phyloP scores from a whole-genome alignment of 768 basidiomycete species.

The Cyathus striatus region DNA sequence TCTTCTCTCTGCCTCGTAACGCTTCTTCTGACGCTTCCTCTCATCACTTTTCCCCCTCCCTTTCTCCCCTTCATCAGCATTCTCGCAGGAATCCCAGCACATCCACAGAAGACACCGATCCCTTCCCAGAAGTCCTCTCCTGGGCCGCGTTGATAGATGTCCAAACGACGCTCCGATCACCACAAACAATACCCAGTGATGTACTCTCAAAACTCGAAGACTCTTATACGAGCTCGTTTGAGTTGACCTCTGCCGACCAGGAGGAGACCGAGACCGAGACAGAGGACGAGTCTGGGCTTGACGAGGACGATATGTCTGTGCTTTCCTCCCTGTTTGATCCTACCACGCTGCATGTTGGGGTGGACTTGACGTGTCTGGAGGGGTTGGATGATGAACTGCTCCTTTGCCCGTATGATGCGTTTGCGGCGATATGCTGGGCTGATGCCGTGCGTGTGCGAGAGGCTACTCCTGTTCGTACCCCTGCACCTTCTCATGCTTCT shows the following conservation, averaged over 20 bases:
- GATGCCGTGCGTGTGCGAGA: constrained; percentile 16
- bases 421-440: constrained; percentile 31
- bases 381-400: constrained; percentile 33
- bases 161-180: constrained; percentile 9
- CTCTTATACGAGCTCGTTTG: constrained; percentile 4
- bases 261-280: too few species aligned
- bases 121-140: constrained; percentile 21
- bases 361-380: constrained; percentile 30
- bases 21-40: too few species aligned
- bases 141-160: constrained; percentile 21
- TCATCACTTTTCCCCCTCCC: too few species aligned
- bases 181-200: constrained; percentile 21
- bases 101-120: constrained; percentile 18
- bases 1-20: too few species aligned
- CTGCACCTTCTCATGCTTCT: too few species aligned
- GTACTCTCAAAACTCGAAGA: constrained; percentile 13
- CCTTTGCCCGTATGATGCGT: constrained; percentile 28
- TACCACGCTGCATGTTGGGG: constrained; percentile 29
- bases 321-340: constrained; percentile 24
- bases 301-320: constrained; percentile 8
- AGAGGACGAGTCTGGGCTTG: too few species aligned
- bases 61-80: neutral
- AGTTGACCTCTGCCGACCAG: too few species aligned
- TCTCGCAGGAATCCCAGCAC: constrained; percentile 11
- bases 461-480: constrained; percentile 3